Base-by-base conservation (phyloP, 2,329 filamentous ascomycete species). In the Pyrenochaeta sp. region DNA sequence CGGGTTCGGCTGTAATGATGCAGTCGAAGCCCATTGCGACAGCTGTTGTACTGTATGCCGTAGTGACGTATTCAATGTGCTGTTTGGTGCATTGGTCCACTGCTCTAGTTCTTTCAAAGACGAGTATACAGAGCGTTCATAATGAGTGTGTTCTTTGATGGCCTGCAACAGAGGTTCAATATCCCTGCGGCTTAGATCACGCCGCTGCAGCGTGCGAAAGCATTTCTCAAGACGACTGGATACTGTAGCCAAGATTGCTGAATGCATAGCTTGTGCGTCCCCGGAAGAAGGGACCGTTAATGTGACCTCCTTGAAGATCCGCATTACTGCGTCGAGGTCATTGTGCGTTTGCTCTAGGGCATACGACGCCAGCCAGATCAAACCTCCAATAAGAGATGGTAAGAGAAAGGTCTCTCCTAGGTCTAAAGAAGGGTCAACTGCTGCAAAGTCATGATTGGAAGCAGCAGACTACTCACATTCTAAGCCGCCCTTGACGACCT, bases 351-450 rank as follows among this genome's bases (percentile, higher is more conserved):
- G 84, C 45, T 87, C 82, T 81, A 88, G 89, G 3, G 92, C 84
- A 61, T 90, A 86, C 49, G 87, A 85, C 1, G 87, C 83, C 54
- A 95, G 82, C 79, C 90, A 94, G 2, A 83, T 82, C 12, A 94
- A 83, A 0, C 89, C 90, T 4, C 88, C 86, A 1, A 94, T 85
- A 0, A 95, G 81, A 0, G 90, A 90, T 0, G 91, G 91, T n/a
- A 94, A 77, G 1, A 95, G 77, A 59, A 93, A 93, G 0, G 90
- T 90, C 61, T 93, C 90, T 2, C 92, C 86, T 10, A 95, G 81
- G 67, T 92, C 87, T 89, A 54, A 6, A 45, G 31, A 21, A 11
- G 27, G 10, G 36, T 62, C 33, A 61, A 51, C 17, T 17, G 36
- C 42, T 42, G 46, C 45, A 33, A 33, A 3, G 15, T 18, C 2